Conservation (phyloP, 2,329 filamentous ascomycete species). For the Neoarthrinium moseri region DNA sequence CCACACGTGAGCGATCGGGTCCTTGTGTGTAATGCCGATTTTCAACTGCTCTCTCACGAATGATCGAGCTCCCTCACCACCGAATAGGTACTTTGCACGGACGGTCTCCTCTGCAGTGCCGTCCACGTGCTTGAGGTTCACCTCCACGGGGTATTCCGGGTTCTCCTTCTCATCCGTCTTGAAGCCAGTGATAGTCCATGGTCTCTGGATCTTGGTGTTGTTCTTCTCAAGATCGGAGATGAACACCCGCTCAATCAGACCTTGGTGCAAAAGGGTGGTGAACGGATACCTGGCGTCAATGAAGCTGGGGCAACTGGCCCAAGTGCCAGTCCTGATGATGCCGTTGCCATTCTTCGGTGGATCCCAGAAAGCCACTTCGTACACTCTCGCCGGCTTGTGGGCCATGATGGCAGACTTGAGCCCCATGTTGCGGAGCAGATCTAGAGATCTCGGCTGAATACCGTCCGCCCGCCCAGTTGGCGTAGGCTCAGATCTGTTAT, state of each 20-base stretch:
- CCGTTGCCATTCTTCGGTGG: conserved; percentile 53
- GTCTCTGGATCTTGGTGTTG: conserved; percentile 58
- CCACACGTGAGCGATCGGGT: conserved; percentile 71
- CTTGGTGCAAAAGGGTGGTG: conserved; percentile 70
- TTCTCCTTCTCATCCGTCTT: conserved; percentile 54
- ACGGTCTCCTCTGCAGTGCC: conserved; percentile 67
- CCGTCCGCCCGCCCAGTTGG: conserved; percentile 84
- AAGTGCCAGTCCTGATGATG: conserved; percentile 67
- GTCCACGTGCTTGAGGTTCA: conserved; percentile 74
- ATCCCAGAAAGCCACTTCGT: conserved; percentile 74
- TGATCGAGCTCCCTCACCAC: conserved; percentile 69
- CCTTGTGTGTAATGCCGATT: conserved; percentile 70
- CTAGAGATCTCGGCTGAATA: conserved; percentile 85
- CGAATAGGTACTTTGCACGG: conserved; percentile 68
- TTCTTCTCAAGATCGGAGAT: conserved; percentile 65
- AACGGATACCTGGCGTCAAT: conserved; percentile 71
- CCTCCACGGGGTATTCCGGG: conserved; percentile 74
- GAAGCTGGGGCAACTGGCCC: conserved; percentile 87
- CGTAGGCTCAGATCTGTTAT: conserved; percentile 84
- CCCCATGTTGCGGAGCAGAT: conserved; percentile 85
- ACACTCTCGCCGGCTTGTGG: conserved; percentile 82
- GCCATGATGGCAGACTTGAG: conserved; percentile 87
- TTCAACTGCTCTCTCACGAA: conserved; percentile 62
- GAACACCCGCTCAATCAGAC: conserved; percentile 68
- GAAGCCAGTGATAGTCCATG: conserved; percentile 64